phyloP scores from a whole-genome alignment of 805 yeast species.

The Ogataea corticis region DNA sequence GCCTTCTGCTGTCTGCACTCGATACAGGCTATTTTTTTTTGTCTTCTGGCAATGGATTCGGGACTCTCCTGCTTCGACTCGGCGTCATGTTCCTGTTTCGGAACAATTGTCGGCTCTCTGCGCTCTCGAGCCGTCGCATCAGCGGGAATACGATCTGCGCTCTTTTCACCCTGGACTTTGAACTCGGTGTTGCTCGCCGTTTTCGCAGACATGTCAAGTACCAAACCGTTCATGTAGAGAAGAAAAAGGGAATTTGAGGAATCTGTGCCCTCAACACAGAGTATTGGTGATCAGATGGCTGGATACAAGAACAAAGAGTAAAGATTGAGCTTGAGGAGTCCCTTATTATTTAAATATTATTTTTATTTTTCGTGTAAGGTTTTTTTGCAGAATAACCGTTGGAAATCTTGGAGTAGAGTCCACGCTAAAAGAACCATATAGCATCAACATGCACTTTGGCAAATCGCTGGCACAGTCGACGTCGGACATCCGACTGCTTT shows the following conservation, averaged over 20 bases:
- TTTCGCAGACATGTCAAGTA: too few relatives aligned
- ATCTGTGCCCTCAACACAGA: too few relatives aligned
- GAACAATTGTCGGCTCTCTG: background rate
- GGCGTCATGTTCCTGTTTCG: background rate
- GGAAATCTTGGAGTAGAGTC: background rate
- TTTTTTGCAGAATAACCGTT: too few relatives aligned
- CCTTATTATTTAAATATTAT: too few relatives aligned
- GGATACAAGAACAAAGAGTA: too few relatives aligned
- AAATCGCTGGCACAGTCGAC: slow-evolving; percentile 35
- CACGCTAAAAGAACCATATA: background rate
- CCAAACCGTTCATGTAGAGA: too few relatives aligned
- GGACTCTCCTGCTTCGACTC: slow-evolving; percentile 1
- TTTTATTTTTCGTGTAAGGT: too few relatives aligned
- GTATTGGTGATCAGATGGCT: too few relatives aligned
- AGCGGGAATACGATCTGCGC: background rate
- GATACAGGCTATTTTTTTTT: slow-evolving; percentile 83
- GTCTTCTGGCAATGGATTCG: slow-evolving; percentile 8
- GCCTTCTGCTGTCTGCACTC: slow-evolving; percentile 96
- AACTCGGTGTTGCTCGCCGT: too few relatives aligned
- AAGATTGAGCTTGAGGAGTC: too few relatives aligned
- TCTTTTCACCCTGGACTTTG: too few relatives aligned
- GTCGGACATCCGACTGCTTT: slow-evolving; percentile 59
- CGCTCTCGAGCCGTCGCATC: background rate
- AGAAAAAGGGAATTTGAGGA: too few relatives aligned
- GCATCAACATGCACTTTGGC: slow-evolving; percentile 35